Percentiles rank a stretch among this genome's conserved stretches.
These are phyloP conservation scores for Crinitomyces ghanaensis DNA, from an alignment of 805 yeast genomes.

Conservation along the genomic window DNA sequence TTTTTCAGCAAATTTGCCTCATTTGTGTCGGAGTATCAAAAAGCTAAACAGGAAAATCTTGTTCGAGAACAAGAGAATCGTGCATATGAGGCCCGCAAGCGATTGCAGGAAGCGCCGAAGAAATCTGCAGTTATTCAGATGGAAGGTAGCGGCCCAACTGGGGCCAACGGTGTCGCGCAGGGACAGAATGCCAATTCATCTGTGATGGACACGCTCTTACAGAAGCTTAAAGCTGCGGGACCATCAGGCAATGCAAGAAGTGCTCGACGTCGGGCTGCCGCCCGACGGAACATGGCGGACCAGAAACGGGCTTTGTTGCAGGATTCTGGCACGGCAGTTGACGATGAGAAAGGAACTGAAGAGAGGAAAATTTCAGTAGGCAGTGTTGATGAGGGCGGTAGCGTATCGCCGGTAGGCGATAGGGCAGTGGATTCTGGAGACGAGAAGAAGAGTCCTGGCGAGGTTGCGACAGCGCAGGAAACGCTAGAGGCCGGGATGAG, in stretches of 20 bases:
- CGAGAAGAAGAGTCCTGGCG: neutral
- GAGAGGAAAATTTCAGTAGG: too few species aligned
- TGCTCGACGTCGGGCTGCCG: constrained; percentile 70
- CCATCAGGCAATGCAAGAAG: constrained; percentile 66
- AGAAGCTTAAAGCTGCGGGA: constrained; percentile 78
- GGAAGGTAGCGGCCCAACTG: constrained; percentile 8
- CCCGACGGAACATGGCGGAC: constrained; percentile 49
- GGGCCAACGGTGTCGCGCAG: too few species aligned
- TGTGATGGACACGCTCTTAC: constrained; percentile 79
- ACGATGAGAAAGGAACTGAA: neutral
- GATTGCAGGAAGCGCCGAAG: constrained; percentile 41
- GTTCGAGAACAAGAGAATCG: constrained; percentile 73
- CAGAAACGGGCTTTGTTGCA: constrained; percentile 20
- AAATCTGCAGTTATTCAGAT: constrained; percentile 18
- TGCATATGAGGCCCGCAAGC: constrained; percentile 65
- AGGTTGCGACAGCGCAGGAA: too few species aligned
- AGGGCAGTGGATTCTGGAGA: neutral
- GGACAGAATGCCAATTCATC: too few species aligned
- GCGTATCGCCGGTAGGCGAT: too few species aligned
- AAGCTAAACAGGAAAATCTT: constrained; percentile 68
- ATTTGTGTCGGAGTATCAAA: constrained; percentile 68
- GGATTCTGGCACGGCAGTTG: neutral
- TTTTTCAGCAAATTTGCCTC: constrained; percentile 74
- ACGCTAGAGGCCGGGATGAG: too few species aligned
- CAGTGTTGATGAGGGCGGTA: too few species aligned